Percentiles rank a stretch among this genome's conserved stretches.
Evolutionary conservation across 2,329 filamentous ascomycete species (phyloP).

Genomic region (Aspergillus chevalieri): DNA sequence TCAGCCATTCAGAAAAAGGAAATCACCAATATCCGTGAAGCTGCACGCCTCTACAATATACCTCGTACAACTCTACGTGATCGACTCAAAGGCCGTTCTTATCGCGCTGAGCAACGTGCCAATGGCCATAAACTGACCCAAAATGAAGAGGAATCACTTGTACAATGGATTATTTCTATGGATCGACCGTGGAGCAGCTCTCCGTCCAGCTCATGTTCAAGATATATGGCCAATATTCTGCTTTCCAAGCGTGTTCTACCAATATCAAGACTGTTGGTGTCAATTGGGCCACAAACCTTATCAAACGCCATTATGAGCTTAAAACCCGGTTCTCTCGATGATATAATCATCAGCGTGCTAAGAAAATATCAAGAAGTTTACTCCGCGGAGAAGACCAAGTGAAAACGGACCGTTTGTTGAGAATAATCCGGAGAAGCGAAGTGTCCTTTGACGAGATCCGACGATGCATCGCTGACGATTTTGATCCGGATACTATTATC

Average conservation of each 20-base stretch:
- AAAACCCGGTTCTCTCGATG: conserved; percentile 1
- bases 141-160: conserved; percentile 1
- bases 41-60: neutral
- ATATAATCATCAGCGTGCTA: conserved; percentile 2
- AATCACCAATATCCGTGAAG: neutral
- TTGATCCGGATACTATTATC: neutral
- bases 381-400: too few species aligned
- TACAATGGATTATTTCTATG: neutral
- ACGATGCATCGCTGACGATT: neutral
- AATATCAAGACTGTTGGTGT: neutral
- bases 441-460: neutral
- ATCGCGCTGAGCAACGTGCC: neutral
- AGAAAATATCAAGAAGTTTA: too few species aligned
- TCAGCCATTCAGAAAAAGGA: neutral
- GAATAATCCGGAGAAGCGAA: too few species aligned
- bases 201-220: conserved; percentile 1
- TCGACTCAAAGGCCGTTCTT: neutral
- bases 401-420: too few species aligned
- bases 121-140: neutral
- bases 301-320: conserved; percentile 1
- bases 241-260: neutral
- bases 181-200: conserved; percentile 2
- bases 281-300: neutral
- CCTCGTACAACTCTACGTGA: neutral
- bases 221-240: conserved; percentile 5